These are phyloP conservation scores for Entomortierella chlamydospora DNA, from an alignment of 192 early-diverging fungal genomes.

Conservation along the genomic window DNA sequence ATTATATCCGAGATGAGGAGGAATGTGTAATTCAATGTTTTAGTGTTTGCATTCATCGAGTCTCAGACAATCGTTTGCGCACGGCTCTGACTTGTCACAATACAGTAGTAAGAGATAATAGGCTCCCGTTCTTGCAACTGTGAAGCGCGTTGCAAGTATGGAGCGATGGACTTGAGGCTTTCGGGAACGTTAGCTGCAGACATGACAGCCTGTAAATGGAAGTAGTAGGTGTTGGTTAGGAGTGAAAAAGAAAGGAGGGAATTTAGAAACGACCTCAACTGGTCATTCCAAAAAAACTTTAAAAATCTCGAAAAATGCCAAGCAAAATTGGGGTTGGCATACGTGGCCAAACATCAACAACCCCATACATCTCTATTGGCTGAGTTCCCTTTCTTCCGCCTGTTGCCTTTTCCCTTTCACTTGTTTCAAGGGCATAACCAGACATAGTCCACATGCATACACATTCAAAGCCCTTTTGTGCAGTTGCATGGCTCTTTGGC, in stretches of 20 bases:
- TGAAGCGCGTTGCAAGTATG: conserved; percentile 85
- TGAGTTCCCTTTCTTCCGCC: not conserved
- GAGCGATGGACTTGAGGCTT: conserved; percentile 74
- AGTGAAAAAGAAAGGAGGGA: not conserved
- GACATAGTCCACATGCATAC: too few relatives aligned
- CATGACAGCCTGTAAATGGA: conserved; percentile 14
- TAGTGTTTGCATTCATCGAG: conserved; percentile 6
- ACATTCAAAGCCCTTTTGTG: too few relatives aligned
- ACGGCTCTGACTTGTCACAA: conserved; percentile 11
- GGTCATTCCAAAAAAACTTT: not conserved
- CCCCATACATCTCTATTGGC: not conserved
- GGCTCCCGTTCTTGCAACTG: conserved; percentile 88
- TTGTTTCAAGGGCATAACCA: too few relatives aligned
- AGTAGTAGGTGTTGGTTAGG: not conserved
- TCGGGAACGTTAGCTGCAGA: conserved; percentile 62
- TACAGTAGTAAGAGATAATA: conserved; percentile 94
- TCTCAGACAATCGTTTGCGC: too few relatives aligned
- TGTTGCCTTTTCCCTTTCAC: too few relatives aligned
- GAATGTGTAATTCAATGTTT: too few relatives aligned
- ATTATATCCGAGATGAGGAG: conserved; percentile 1
- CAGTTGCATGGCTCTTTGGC: too few relatives aligned
- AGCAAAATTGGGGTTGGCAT: not conserved
- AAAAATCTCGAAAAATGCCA: conserved; percentile 9
- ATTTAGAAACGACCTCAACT: not conserved
- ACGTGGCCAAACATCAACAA: too few relatives aligned